These are phyloP conservation scores for Hydnomerulius pinastri DNA, from an alignment of 768 basidiomycete species.

Conservation along the genomic window DNA sequence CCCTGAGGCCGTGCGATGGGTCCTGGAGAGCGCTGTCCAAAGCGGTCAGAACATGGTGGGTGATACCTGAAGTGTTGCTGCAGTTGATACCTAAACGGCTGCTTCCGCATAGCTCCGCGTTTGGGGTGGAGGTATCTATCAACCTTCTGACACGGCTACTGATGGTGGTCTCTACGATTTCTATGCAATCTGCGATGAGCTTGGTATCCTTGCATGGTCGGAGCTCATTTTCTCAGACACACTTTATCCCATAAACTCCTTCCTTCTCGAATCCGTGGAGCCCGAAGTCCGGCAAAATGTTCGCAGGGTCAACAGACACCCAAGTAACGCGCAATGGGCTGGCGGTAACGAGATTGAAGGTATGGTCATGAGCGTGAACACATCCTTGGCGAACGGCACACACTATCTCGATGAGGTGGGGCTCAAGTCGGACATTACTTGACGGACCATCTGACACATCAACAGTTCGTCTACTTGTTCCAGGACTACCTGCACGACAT, in stretches of 20 bases:
- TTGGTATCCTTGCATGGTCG: conserved; percentile 63
- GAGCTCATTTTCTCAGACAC: conserved; percentile 63
- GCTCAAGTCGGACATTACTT: neutral
- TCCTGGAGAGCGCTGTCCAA: conserved; percentile 53
- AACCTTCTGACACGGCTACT: conserved; percentile 41
- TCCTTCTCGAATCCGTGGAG: conserved; percentile 50
- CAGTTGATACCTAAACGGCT: neutral
- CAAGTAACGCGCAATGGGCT: conserved; percentile 61
- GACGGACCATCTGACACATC: neutral
- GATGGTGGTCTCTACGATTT: conserved; percentile 55
- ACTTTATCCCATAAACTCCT: conserved; percentile 56
- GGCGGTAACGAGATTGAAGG: conserved; percentile 64
- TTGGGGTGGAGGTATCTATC: conserved; percentile 61
- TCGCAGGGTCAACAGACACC: conserved; percentile 53
- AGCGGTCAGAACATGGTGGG: conserved; percentile 63
- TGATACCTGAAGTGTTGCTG: conserved; percentile 1
- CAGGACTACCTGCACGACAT: conserved; percentile 52
- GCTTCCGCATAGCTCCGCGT: conserved; percentile 45
- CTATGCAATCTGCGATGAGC: conserved; percentile 58
- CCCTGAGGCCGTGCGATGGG: conserved; percentile 53
- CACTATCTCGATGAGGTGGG: conserved; percentile 52
- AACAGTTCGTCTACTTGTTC: conserved; percentile 51
- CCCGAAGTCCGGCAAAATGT: conserved; percentile 61
- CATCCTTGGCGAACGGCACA: conserved; percentile 41
- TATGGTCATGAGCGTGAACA: conserved; percentile 43